Base-by-base conservation (phyloP, 768 basidiomycete genomes). In the Russula dissimulans region DNA sequence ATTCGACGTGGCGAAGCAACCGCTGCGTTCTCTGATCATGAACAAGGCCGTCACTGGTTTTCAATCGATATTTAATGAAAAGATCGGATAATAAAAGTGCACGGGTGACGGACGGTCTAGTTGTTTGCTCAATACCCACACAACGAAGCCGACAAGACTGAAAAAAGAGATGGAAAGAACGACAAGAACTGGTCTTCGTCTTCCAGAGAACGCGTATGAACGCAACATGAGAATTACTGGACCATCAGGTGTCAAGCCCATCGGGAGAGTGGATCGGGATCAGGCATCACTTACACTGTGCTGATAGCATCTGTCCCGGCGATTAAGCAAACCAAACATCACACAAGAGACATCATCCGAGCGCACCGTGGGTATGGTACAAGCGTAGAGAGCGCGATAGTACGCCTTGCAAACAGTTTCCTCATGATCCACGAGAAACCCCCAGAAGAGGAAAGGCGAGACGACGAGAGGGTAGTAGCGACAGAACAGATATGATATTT, bases 161-260 rank as follows among this genome's bases (percentile, higher is more conserved):
- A 34, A 18, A 38, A 64, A 57, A 29, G 18, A 31, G 15, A 18
- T 8, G 1, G 11, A 54, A 15, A 64, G 63, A 34, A n/a, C 6
- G 56, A 41, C 41, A 6, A 64, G 60, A 39, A 62, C 5, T 1
- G 10, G 10, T 29, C 22, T 47, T 34, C 3, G 39, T 32, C 56
- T 56, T 12, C 60, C 63, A 12, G 63, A 31, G 48, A 64, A 64
- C 4, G 63, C 60, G 17, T 64, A 62, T 9, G 63, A 52, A 36
- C 63, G 63, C 39, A 64, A 38, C 63, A 64, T 62, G 10, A 64
- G 44, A 18, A 64, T 61, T 26, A 57, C 63, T 64, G 18, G 17
- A 54, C 1, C 3, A n/a, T 26, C 22, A 44, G 3, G n/a, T 2
- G 34, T 62, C 32, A 34, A 29, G 41, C 22, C 7, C 34, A 17